These are phyloP conservation scores for Astraeus odoratus DNA, from an alignment of 768 basidiomycete genomes.

Conservation along the genomic window DNA sequence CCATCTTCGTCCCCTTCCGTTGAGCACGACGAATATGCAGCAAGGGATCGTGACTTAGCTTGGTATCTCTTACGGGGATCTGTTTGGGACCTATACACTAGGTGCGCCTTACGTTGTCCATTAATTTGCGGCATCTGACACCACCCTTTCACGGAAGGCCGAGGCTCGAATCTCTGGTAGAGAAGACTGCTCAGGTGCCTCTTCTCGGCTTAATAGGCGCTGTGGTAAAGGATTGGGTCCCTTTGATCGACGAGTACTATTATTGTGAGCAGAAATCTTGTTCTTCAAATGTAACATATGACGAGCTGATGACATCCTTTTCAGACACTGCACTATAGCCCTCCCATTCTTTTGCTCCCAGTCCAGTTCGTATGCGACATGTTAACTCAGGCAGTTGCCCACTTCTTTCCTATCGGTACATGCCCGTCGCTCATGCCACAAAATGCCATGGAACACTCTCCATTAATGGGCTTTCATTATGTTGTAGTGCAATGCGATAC, in stretches of 20 bases:
- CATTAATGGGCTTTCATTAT: too few species aligned
- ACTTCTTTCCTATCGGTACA: too few species aligned
- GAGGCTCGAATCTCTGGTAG: constrained; percentile 61
- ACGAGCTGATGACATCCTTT: constrained; percentile 5
- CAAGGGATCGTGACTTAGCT: constrained; percentile 72
- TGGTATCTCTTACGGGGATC: constrained; percentile 85
- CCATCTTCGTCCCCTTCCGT: constrained; percentile 55
- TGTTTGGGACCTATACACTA: constrained; percentile 76
- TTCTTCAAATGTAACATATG: neutral
- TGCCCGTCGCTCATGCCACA: too few species aligned
- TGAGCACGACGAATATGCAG: constrained; percentile 74
- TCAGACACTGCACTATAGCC: constrained; percentile 40
- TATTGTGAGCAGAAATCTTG: constrained; percentile 58
- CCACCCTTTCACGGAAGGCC: constrained; percentile 43
- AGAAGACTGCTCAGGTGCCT: constrained; percentile 48
- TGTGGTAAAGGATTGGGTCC: constrained; percentile 79
- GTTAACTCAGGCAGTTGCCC: too few species aligned
- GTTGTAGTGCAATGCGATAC: too few species aligned
- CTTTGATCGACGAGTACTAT: constrained; percentile 83
- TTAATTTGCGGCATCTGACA: constrained; percentile 1
- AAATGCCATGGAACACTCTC: too few species aligned
- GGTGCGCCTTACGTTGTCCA: constrained; percentile 34
- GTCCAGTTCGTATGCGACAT: too few species aligned
- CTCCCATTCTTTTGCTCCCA: too few species aligned
- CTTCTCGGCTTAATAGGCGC: constrained; percentile 63